phyloP scores from a whole-genome alignment of 2,329 filamentous ascomycete genomes.

The Microthyrium microscopicum region DNA sequence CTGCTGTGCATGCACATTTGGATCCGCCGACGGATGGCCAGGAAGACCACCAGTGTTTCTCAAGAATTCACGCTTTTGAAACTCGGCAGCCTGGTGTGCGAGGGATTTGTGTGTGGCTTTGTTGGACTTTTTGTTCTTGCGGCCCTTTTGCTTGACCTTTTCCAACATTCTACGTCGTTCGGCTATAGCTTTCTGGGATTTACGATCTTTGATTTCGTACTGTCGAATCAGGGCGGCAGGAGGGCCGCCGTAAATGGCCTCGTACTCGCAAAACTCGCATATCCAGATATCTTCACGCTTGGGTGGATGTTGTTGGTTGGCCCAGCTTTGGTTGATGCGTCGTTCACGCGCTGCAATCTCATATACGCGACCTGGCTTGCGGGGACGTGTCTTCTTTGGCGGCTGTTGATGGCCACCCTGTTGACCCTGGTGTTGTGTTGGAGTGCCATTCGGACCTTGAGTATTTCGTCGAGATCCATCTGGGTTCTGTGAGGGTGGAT shows the following conservation, averaged over 20 bases:
- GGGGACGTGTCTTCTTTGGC: slow-evolving; percentile 44
- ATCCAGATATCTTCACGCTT: slow-evolving; percentile 68
- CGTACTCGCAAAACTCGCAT: slow-evolving; percentile 97
- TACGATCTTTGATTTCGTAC: slow-evolving; percentile 88
- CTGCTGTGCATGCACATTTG: no score
- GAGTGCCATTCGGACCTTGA: not conserved
- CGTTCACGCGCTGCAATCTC: slow-evolving; percentile 60
- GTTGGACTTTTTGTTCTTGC: slow-evolving; percentile 70
- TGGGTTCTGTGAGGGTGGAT: slow-evolving; percentile 4
- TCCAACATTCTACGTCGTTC: slow-evolving; percentile 73
- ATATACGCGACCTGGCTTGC: slow-evolving; percentile 33
- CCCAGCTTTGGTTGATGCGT: slow-evolving; percentile 57
- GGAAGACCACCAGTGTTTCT: no score
- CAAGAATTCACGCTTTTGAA: no score
- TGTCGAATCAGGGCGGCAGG: slow-evolving; percentile 72
- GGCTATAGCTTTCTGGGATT: slow-evolving; percentile 66
- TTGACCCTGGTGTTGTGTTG: slow-evolving; percentile 7
- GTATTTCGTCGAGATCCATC: not conserved
- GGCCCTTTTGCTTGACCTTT: slow-evolving; percentile 84
- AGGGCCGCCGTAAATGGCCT: slow-evolving; percentile 79
- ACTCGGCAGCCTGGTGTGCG: slow-evolving; percentile 29
- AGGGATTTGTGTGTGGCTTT: no score
- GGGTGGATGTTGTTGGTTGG: slow-evolving; percentile 60
- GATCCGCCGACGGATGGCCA: no score
- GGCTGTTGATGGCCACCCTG: slow-evolving; percentile 22